Evolutionary conservation across 495 filamentous ascomycete genomes (phyloP).

Genomic region (Oidiodendron maius): DNA sequence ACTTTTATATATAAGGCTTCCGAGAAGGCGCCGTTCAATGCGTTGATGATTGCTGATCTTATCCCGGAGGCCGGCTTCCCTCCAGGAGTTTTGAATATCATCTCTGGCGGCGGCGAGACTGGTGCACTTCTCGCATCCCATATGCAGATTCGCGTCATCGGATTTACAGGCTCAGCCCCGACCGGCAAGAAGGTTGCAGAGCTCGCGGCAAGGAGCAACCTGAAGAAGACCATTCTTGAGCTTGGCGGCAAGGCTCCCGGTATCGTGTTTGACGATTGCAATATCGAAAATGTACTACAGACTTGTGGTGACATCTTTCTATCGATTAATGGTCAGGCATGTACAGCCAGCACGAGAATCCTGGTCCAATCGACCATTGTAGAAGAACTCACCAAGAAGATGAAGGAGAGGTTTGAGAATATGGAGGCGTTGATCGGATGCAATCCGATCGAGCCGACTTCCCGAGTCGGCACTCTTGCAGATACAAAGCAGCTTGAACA

Average conservation of each 20-base stretch:
- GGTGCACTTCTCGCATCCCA: slow-evolving; percentile 31
- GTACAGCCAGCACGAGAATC: neutral
- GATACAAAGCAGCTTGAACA: slow-evolving; percentile 47
- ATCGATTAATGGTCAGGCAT: neutral
- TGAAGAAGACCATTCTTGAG: slow-evolving; percentile 86
- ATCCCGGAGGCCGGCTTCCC: slow-evolving; percentile 25
- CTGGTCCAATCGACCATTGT: neutral
- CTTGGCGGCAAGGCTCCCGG: slow-evolving; percentile 87
- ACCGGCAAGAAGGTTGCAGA: slow-evolving; percentile 35
- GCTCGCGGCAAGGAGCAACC: slow-evolving; percentile 34
- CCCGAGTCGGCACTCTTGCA: slow-evolving; percentile 37
- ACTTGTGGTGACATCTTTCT: neutral
- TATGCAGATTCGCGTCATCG: slow-evolving; percentile 27
- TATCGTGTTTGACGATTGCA: slow-evolving; percentile 78
- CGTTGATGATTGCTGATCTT: slow-evolving; percentile 18
- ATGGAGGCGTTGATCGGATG: neutral
- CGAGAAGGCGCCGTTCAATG: slow-evolving; percentile 29
- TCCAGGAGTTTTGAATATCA: slow-evolving; percentile 31
- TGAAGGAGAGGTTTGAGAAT: slow-evolving; percentile 30
- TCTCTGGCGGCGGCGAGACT: slow-evolving; percentile 27
- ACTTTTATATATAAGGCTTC: slow-evolving; percentile 33
- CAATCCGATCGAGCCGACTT: slow-evolving; percentile 37
- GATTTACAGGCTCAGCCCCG: slow-evolving; percentile 42
- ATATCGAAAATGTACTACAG: slow-evolving; percentile 67
- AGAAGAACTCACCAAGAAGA: neutral